A percentile compares a stretch with the other conserved stretches of the same genome.
Conservation (phyloP, 345 rosid species). For the Dipteronia sinensis region DNA sequence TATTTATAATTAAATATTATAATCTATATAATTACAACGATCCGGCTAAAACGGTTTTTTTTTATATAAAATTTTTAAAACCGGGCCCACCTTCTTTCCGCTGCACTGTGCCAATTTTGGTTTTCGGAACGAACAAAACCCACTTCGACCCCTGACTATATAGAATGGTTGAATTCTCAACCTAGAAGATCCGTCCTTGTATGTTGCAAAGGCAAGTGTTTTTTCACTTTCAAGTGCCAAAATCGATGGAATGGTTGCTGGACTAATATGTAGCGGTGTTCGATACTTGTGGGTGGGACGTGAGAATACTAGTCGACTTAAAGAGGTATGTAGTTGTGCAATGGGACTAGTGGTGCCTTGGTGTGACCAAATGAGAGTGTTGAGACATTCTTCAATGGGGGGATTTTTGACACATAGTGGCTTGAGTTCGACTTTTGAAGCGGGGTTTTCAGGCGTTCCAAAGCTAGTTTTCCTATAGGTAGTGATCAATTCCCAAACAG, state of each 20-base stretch:
- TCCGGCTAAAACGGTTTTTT: too few species aligned
- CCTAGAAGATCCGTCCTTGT: background rate
- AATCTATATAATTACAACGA: too few species aligned
- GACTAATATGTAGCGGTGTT: slow-evolving; percentile 33
- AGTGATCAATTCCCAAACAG: slow-evolving; percentile 22
- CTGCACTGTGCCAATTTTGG: too few species aligned
- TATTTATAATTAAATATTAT: too few species aligned
- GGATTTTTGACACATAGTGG: slow-evolving; percentile 31
- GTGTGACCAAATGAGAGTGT: slow-evolving; percentile 29
- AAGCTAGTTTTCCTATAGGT: slow-evolving; percentile 20
- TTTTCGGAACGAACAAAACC: slow-evolving; percentile 7
- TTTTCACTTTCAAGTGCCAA: slow-evolving; percentile 18
- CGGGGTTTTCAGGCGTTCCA: slow-evolving; percentile 21
- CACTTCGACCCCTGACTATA: background rate
- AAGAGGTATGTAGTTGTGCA: slow-evolving; percentile 6
- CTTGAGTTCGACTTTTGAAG: slow-evolving; percentile 29
- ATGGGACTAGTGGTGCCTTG: slow-evolving; percentile 26
- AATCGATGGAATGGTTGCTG: too few species aligned
- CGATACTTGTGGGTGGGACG: slow-evolving; percentile 50
- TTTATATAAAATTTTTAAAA: too few species aligned
- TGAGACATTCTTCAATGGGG: slow-evolving; percentile 22
- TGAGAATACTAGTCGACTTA: slow-evolving; percentile 12
- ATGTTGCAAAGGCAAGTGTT: slow-evolving; percentile 39
- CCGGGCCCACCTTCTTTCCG: too few species aligned
- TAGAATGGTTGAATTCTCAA: slow-evolving; percentile 44